phyloP scores from a whole-genome alignment of 495 filamentous ascomycete species.

The Pyrenula massariospora region DNA sequence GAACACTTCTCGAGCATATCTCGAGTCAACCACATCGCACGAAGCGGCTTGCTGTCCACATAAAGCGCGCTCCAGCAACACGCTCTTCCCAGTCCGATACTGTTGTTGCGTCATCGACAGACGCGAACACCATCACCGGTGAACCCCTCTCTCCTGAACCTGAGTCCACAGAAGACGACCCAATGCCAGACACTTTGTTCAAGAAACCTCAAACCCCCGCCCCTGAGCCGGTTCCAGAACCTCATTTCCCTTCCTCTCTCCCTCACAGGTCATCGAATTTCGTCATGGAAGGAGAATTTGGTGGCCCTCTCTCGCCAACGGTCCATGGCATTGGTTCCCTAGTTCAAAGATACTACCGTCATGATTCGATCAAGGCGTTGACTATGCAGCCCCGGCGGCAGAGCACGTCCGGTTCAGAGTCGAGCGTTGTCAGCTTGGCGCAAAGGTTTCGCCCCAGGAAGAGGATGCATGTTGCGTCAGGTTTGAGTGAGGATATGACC shows the following conservation, averaged over 20 bases:
- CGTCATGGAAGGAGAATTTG: neutral
- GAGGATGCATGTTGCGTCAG: neutral
- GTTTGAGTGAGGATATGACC: neutral
- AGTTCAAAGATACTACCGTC: neutral
- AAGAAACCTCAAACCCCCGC: neutral
- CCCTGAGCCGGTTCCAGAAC: neutral
- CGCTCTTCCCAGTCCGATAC: neutral
- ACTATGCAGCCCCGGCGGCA: neutral
- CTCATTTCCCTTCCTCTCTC: neutral
- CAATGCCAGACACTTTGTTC: neutral
- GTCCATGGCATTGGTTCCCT: neutral
- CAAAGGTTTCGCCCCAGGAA: neutral
- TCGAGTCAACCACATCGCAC: neutral
- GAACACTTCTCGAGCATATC: neutral
- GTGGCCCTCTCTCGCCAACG: neutral
- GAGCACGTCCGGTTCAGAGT: neutral
- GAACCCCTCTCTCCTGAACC: neutral
- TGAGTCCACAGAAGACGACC: neutral
- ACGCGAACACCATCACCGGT: neutral
- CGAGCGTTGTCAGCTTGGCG: neutral
- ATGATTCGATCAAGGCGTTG: neutral
- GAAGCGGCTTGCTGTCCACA: neutral
- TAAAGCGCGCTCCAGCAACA: neutral
- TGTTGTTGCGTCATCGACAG: neutral
- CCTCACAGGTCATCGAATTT: no score